Evolutionary conservation across 768 basidiomycete genomes (phyloP).

Genomic region (Tylopilus cervinicoccineus): DNA sequence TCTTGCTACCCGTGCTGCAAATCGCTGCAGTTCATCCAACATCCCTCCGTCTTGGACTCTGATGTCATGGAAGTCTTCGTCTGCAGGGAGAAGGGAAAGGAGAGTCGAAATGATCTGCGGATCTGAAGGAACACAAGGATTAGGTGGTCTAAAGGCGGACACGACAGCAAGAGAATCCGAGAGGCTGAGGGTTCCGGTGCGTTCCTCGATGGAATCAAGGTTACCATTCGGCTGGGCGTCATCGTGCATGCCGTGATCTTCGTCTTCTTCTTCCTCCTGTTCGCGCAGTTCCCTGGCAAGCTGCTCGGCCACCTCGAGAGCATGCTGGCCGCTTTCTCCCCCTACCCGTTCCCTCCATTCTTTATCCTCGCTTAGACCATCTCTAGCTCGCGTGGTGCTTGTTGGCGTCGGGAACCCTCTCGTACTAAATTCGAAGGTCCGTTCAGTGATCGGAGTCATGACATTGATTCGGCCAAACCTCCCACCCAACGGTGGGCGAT

Average conservation of each 20-base stretch:
- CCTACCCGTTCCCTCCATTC: slow-evolving; percentile 20
- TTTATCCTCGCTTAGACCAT: slow-evolving; percentile 17
- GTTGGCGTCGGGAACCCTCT: slow-evolving; percentile 37
- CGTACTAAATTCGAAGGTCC: slow-evolving; percentile 84
- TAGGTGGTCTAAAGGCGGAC: slow-evolving; percentile 67
- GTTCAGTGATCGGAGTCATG: slow-evolving; percentile 97
- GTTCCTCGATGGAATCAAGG: slow-evolving; percentile 46
- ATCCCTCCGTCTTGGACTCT: slow-evolving; percentile 49
- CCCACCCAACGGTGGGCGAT: slow-evolving; percentile 55
- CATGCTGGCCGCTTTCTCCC: slow-evolving; percentile 37
- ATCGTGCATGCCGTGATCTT: slow-evolving; percentile 6
- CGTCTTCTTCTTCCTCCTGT: slow-evolving; percentile 14
- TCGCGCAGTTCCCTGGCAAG: slow-evolving; percentile 48
- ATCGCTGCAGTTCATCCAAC: slow-evolving; percentile 71
- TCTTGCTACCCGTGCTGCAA: slow-evolving; percentile 45
- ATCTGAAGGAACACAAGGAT: slow-evolving; percentile 88
- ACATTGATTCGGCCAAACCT: slow-evolving; percentile 82
- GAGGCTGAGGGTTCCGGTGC: slow-evolving; percentile 61
- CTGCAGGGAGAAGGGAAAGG: slow-evolving; percentile 58
- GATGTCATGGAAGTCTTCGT: slow-evolving; percentile 60
- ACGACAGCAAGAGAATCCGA: slow-evolving; percentile 58
- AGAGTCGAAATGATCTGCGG: slow-evolving; percentile 57
- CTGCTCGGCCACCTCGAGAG: slow-evolving; percentile 51
- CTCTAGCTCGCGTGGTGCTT: slow-evolving; percentile 49
- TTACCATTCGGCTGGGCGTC: slow-evolving; percentile 1